Conservation (phyloP, 768 basidiomycete genomes). For the Pulveroboletus ravenelii region DNA sequence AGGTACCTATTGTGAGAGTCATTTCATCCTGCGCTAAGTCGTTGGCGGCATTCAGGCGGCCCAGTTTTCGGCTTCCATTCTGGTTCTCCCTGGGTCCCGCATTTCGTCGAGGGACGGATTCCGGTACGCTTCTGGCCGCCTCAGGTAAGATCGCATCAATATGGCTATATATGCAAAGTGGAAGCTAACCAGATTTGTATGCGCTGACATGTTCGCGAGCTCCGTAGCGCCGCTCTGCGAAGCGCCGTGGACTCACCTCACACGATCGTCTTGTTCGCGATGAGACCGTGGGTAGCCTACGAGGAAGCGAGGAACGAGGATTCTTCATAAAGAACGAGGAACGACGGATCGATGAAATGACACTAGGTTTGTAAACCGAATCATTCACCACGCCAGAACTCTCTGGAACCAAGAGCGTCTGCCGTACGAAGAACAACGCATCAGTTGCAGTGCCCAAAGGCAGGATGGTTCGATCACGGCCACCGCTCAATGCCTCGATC, state of each 20-base stretch:
- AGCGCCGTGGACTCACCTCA: not conserved
- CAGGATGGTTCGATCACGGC: not conserved
- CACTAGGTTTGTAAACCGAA: too few relatives aligned
- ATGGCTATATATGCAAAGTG: not conserved
- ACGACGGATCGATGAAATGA: too few relatives aligned
- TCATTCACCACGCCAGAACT: too few relatives aligned
- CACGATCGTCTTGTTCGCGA: not conserved
- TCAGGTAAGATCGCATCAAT: not conserved
- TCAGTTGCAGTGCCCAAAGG: too few relatives aligned
- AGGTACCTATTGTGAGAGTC: too few relatives aligned
- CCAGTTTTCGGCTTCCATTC: too few relatives aligned
- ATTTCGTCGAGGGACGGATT: constrained; percentile 12
- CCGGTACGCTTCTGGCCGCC: not conserved
- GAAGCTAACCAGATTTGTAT: not conserved
- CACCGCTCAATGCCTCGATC: not conserved
- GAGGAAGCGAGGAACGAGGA: not conserved
- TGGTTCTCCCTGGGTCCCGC: too few relatives aligned
- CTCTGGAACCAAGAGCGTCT: too few relatives aligned
- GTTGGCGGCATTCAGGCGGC: constrained; percentile 8
- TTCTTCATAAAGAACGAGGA: not conserved
- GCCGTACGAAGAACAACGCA: too few relatives aligned
- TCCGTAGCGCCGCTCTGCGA: not conserved
- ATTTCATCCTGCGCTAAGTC: too few relatives aligned
- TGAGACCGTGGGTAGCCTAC: not conserved
- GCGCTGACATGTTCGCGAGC: not conserved